These are phyloP conservation scores for Syzygium syzygioides DNA, from an alignment of 441 rosid species.

Conservation along the genomic window DNA sequence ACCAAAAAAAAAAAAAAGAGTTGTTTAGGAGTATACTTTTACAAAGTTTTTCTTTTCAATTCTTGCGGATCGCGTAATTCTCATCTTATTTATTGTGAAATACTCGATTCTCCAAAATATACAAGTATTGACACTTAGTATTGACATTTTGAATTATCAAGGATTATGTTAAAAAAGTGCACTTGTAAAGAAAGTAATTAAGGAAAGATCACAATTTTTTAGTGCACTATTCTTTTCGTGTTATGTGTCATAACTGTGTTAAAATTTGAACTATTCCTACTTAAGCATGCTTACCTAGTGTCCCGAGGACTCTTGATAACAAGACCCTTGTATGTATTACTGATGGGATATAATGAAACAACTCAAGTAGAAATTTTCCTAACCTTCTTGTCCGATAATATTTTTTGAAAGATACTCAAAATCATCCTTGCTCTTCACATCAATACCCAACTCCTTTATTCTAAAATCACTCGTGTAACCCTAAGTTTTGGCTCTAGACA, in stretches of 20 bases:
- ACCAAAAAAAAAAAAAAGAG: too few relatives aligned
- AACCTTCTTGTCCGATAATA: neutral
- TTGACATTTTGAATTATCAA: neutral
- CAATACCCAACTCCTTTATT: neutral
- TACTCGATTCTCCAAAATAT: neutral
- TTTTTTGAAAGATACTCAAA: neutral
- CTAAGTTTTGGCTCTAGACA: neutral
- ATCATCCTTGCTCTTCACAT: neutral
- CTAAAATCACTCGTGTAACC: neutral
- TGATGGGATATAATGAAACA: neutral
- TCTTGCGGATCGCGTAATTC: neutral
- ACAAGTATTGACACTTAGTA: neutral
- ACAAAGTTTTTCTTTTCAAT: neutral
- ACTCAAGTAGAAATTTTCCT: neutral
- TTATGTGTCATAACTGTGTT: neutral
- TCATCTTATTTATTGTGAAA: neutral
- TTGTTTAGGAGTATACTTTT: neutral
- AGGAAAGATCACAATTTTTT: neutral
- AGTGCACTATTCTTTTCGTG: neutral
- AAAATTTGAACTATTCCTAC: neutral
- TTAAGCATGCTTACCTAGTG: neutral
- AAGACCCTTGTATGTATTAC: neutral
- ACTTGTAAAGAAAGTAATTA: neutral
- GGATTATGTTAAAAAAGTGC: neutral
- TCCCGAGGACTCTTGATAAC: neutral